A percentile compares a stretch with the other conserved stretches of the same genome.
Evolutionary conservation across 2,329 filamentous ascomycete genomes (phyloP).

Genomic region (Penicillium sclerotiorum): DNA sequence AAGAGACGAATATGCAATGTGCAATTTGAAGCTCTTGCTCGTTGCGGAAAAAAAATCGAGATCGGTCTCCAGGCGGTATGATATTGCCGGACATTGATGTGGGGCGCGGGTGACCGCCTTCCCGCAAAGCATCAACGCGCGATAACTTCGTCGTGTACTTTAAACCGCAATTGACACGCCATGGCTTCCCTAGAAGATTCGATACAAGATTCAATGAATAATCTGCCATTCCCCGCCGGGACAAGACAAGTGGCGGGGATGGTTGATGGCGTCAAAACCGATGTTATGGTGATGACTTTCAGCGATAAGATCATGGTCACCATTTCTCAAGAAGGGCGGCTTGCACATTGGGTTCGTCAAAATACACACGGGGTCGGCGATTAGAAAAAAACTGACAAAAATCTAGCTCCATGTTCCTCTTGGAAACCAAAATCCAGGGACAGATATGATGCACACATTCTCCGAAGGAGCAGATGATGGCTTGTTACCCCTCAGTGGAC

Average conservation of each 20-base stretch:
- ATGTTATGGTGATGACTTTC: constrained; percentile 73
- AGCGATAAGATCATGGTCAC: constrained; percentile 90
- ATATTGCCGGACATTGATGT: constrained; percentile 18
- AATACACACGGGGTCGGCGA: neutral
- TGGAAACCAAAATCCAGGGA: constrained; percentile 38
- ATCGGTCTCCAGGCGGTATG: constrained; percentile 17
- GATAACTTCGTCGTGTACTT: neutral
- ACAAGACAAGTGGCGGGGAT: constrained; percentile 62
- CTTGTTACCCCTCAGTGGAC: constrained; percentile 74
- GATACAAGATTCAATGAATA: constrained; percentile 44
- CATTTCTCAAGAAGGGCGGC: constrained; percentile 77
- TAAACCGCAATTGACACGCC: neutral
- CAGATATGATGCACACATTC: constrained; percentile 42
- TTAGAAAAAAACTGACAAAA: constrained; percentile 8
- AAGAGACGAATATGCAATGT: constrained; percentile 11
- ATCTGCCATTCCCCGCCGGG: constrained; percentile 67
- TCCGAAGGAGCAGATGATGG: constrained; percentile 52
- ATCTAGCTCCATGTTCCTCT: constrained; percentile 36
- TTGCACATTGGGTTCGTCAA: constrained; percentile 83
- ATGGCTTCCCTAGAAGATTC: constrained; percentile 33
- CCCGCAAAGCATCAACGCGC: constrained; percentile 11
- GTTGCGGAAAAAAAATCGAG: constrained; percentile 25
- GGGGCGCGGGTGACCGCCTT: constrained; percentile 21
- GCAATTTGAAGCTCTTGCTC: constrained; percentile 5
- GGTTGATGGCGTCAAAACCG: constrained; percentile 70